phyloP scores from a whole-genome alignment of 2,329 filamentous ascomycete species.

The Clarireedia homoeocarpa region DNA sequence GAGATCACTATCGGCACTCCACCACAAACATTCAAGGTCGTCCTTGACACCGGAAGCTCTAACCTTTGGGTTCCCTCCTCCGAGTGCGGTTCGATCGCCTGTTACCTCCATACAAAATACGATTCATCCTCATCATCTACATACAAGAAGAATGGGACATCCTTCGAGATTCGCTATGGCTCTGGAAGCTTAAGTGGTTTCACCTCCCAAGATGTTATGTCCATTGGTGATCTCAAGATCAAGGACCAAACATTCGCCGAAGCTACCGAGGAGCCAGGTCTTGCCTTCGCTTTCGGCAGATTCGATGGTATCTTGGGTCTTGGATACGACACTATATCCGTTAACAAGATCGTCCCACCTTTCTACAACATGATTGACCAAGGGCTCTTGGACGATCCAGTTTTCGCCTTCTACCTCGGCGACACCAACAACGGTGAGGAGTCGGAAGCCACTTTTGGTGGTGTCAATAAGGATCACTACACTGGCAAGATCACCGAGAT shows the following conservation, averaged over 20 bases:
- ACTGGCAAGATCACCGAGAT: constrained; percentile 86
- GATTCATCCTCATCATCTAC: constrained; percentile 82
- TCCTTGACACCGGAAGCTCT: constrained; percentile 96
- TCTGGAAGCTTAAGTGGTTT: constrained; percentile 92
- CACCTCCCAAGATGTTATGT: constrained; percentile 79
- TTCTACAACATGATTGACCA: constrained; percentile 96
- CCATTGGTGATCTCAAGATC: constrained; percentile 82
- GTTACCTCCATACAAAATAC: constrained; percentile 96
- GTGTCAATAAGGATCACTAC: constrained; percentile 72
- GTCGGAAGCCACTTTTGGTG: constrained; percentile 87
- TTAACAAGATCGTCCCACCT: constrained; percentile 88
- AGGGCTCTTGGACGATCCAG: constrained; percentile 78
- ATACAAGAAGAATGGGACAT: constrained; percentile 87
- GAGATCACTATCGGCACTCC: constrained; percentile 90
- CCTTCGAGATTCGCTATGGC: constrained; percentile 91
- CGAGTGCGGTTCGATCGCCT: constrained; percentile 90
- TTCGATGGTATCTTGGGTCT: constrained; percentile 97
- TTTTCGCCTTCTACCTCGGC: constrained; percentile 95
- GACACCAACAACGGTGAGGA: constrained; percentile 58
- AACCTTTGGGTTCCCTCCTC: constrained; percentile 97
- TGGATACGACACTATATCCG: constrained; percentile 92
- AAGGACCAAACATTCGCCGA: constrained; percentile 93
- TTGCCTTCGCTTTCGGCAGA: constrained; percentile 94
- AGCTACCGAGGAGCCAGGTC: constrained; percentile 88
- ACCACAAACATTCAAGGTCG: constrained; percentile 94